phyloP scores from a whole-genome alignment of 2,329 filamentous ascomycete species.

The Macroventuria anomochaeta region DNA sequence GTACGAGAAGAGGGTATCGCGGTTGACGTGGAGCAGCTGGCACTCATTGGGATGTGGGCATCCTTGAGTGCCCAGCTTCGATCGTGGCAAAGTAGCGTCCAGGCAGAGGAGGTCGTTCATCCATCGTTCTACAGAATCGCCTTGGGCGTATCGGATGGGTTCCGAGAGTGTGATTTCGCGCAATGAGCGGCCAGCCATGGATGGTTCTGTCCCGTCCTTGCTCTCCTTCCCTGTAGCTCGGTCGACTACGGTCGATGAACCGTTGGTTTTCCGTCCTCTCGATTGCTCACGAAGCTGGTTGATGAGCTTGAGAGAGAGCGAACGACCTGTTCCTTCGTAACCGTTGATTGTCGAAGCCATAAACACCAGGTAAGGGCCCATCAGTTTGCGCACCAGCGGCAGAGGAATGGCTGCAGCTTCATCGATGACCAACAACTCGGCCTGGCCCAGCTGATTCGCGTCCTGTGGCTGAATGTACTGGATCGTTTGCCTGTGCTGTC shows the following conservation, averaged over 20 bases:
- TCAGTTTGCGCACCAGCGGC: constrained; percentile 88
- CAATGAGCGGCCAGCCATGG: constrained; percentile 71
- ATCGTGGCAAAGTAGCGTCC: constrained; percentile 85
- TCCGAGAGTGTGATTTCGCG: constrained; percentile 92
- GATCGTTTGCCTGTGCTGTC: constrained; percentile 94
- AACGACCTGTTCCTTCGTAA: constrained; percentile 95
- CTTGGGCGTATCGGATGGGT: constrained; percentile 91
- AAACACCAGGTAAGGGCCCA: constrained; percentile 96
- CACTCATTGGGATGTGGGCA: constrained; percentile 91
- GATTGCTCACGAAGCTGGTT: constrained; percentile 96
- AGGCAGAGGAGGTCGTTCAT: constrained; percentile 92
- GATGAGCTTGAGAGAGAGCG: constrained; percentile 93
- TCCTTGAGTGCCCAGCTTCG: constrained; percentile 74
- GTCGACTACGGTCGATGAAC: constrained; percentile 70
- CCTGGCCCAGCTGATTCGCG: constrained; percentile 91
- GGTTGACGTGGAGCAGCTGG: constrained; percentile 91
- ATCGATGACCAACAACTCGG: constrained; percentile 94
- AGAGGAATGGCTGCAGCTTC: constrained; percentile 96
- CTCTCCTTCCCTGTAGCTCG: constrained; percentile 76
- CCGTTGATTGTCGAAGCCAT: constrained; percentile 99
- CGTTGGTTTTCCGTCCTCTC: constrained; percentile 64
- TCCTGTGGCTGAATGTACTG: constrained; percentile 98
- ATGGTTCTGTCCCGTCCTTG: constrained; percentile 43
- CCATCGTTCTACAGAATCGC: constrained; percentile 94
- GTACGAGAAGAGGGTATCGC: constrained; percentile 97